These are phyloP conservation scores for Choiromyces venosus DNA, from an alignment of 495 filamentous ascomycete genomes.

Conservation along the genomic window DNA sequence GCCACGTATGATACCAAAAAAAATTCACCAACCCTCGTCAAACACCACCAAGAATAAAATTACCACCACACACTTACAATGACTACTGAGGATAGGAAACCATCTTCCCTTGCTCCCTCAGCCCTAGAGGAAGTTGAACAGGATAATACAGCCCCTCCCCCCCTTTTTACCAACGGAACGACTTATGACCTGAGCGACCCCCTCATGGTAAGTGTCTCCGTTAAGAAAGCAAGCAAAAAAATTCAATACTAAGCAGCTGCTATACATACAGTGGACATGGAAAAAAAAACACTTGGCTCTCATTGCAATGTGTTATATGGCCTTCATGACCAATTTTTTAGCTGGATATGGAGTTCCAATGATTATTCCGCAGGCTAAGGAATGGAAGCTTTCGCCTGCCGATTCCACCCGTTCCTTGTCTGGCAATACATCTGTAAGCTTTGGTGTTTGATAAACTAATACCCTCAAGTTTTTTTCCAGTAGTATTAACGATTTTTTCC, in stretches of 20 bases:
- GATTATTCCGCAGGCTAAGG: conserved; percentile 29
- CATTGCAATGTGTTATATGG: conserved; percentile 33
- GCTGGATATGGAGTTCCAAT: conserved; percentile 37
- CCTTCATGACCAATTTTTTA: conserved; percentile 37
- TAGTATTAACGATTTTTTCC: not conserved
- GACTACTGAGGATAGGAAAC: not conserved
- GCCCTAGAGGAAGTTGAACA: not conserved
- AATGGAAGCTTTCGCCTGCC: conserved; percentile 25
- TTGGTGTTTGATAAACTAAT: not conserved
- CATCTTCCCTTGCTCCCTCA: not conserved
- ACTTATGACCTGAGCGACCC: conserved; percentile 11
- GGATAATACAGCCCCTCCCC: not conserved
- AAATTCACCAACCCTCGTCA: not conserved
- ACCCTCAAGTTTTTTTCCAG: not conserved
- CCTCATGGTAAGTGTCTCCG: conserved; percentile 5
- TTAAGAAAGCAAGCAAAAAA: not conserved
- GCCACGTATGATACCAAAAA: not conserved
- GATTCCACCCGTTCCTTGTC: conserved; percentile 33
- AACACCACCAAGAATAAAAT: not conserved
- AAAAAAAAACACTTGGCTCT: conserved; percentile 32
- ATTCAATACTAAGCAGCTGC: conserved; percentile 2
- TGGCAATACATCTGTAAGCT: conserved; percentile 31
- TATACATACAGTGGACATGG: conserved; percentile 24
- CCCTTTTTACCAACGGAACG: conserved; percentile 1
- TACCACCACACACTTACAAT: not conserved